These are phyloP conservation scores for Dothistroma septosporum DNA, from an alignment of 2,329 filamentous ascomycete genomes.

Conservation along the genomic window DNA sequence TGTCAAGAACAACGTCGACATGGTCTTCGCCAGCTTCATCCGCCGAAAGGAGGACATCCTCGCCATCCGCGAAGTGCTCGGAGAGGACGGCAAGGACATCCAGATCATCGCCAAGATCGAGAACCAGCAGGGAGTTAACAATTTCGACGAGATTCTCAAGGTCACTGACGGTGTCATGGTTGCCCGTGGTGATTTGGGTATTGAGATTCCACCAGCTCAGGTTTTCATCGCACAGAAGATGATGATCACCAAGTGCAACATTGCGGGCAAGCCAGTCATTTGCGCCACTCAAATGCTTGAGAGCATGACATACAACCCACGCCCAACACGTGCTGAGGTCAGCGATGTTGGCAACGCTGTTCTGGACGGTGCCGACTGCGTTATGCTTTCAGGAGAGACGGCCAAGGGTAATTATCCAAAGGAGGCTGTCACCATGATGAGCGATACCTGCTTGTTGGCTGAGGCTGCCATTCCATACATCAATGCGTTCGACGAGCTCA, in stretches of 20 bases:
- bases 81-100: conserved; percentile 88
- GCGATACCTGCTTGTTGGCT: conserved; percentile 92
- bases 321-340: conserved; percentile 95
- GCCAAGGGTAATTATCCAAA: conserved; percentile 94
- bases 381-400: conserved; percentile 99
- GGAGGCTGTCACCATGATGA: conserved; percentile 95
- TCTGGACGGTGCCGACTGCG: conserved; percentile 95
- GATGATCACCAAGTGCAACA: conserved; percentile 99
- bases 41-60: conserved; percentile 88
- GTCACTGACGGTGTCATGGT: conserved; percentile 99
- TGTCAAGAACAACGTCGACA: conserved; percentile 98
- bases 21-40: conserved; percentile 99
- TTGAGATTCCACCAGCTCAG: conserved; percentile 96
- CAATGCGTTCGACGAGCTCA: conserved; percentile 92
- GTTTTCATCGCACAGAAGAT: conserved; percentile 99
- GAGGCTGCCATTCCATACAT: conserved; percentile 98
- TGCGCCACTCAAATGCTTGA: conserved; percentile 99
- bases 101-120: conserved; percentile 99
- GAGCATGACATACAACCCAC: conserved; percentile 99
- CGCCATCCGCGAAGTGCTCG: conserved; percentile 86
- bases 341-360: conserved; percentile 98
- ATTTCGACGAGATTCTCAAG: conserved; percentile 93
- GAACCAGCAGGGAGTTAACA: conserved; percentile 99
- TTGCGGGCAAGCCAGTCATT: conserved; percentile 97
- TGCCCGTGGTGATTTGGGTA: conserved; percentile 95